Evolutionary conservation across 306 rosid species (phyloP).

Genomic region (Lupinus albus): DNA sequence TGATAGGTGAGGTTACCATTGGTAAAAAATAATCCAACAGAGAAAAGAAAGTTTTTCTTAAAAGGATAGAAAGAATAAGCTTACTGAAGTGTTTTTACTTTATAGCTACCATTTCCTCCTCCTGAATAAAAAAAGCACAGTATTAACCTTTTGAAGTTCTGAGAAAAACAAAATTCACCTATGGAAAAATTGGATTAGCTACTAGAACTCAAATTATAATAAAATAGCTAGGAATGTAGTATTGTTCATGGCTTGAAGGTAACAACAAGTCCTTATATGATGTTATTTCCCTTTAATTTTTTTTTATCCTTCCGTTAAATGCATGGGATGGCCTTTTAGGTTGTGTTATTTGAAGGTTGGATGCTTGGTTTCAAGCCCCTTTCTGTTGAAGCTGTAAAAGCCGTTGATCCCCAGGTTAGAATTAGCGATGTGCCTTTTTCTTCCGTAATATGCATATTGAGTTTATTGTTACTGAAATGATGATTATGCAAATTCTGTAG

Average conservation of each 20-base stretch:
- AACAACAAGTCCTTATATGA: not conserved
- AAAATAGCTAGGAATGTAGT: not conserved
- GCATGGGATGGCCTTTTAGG: slow-evolving; percentile 55
- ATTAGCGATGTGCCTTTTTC: slow-evolving; percentile 1
- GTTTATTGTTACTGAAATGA: slow-evolving; percentile 1
- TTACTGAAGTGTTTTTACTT: too few relatives aligned
- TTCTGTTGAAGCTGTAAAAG: slow-evolving; percentile 67
- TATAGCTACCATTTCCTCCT: too few relatives aligned
- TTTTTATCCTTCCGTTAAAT: slow-evolving; percentile 17
- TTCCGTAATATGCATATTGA: not conserved
- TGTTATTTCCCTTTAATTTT: slow-evolving; percentile 24
- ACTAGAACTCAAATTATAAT: not conserved
- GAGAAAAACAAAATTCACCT: slow-evolving; percentile 10
- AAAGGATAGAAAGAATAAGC: too few relatives aligned
- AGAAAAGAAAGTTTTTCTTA: not conserved
- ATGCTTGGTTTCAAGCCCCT: slow-evolving; percentile 94
- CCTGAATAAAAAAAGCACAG: not conserved
- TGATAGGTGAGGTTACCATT: not conserved
- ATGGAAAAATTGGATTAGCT: slow-evolving; percentile 6
- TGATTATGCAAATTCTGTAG: slow-evolving; percentile 3
- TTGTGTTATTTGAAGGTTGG: slow-evolving; percentile 91
- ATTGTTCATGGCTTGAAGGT: slow-evolving; percentile 6
- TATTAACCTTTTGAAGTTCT: not conserved
- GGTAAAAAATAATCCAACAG: not conserved
- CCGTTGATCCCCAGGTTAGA: slow-evolving; percentile 84